A percentile compares a stretch with the other conserved stretches of the same genome.
Evolutionary conservation across 2,329 filamentous ascomycete genomes (phyloP).

Genomic region (Diaporthe destruens): DNA sequence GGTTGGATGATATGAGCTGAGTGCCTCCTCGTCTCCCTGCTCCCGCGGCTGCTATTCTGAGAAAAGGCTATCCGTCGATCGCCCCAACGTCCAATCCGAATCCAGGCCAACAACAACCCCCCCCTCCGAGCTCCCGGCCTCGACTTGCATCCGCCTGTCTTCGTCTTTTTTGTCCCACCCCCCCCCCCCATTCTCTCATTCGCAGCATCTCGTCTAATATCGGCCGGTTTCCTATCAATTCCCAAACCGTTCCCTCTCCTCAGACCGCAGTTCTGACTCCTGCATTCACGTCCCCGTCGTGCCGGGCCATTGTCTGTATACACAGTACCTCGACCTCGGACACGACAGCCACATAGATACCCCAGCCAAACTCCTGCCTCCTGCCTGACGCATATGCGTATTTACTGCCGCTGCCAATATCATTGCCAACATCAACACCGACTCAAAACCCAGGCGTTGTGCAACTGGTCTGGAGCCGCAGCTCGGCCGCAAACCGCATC

Average conservation of each 20-base stretch:
- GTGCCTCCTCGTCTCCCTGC: background rate
- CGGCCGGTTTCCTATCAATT: background rate
- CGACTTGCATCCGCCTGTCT: background rate
- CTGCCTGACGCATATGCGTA: background rate
- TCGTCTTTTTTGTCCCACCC: background rate
- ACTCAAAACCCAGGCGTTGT: background rate
- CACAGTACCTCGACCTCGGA: background rate
- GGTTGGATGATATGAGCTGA: background rate
- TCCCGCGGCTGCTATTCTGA: constrained; percentile 23
- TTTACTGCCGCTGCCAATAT: background rate
- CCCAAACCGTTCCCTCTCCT: background rate
- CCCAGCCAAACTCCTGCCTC: background rate
- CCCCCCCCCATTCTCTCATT: background rate
- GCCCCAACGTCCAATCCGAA: constrained; percentile 24
- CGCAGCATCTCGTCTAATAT: constrained; percentile 23
- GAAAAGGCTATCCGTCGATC: constrained; percentile 31
- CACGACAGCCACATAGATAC: constrained; percentile 6
- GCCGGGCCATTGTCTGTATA: constrained; percentile 1
- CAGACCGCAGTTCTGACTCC: background rate
- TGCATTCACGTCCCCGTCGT: constrained; percentile 8
- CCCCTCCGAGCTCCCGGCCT: constrained; percentile 20
- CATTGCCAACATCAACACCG: background rate
- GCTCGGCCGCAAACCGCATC: background rate
- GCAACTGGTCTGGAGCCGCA: background rate
- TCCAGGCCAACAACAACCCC: constrained; percentile 1